Conservation (phyloP, 345 rosid genomes). For the Arabidopsis suecica region DNA sequence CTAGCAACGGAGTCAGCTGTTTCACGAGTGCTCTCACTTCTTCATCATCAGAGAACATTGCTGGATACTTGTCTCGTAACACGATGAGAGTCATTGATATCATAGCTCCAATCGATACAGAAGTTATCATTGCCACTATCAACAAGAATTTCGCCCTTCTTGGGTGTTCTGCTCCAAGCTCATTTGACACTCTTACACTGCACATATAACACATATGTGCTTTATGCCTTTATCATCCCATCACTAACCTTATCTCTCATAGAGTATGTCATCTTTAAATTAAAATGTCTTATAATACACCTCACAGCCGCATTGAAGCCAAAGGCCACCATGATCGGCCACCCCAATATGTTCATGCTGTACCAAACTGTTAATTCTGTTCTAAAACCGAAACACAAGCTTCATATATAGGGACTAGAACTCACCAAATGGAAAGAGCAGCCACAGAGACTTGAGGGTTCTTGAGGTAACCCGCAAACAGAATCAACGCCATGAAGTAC, state of each 20-base stretch:
- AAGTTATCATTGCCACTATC: constrained; percentile 58
- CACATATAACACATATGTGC: not conserved
- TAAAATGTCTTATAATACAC: constrained; percentile 17
- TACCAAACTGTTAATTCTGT: constrained; percentile 6
- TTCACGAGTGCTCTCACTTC: constrained; percentile 53
- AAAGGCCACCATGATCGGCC: constrained; percentile 65
- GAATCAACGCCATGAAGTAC: constrained; percentile 74
- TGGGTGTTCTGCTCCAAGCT: constrained; percentile 79
- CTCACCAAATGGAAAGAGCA: constrained; percentile 70
- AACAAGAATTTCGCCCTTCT: constrained; percentile 63
- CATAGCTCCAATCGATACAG: constrained; percentile 46
- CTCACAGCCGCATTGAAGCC: constrained; percentile 78
- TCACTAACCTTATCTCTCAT: too few relatives aligned
- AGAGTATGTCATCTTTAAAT: too few relatives aligned
- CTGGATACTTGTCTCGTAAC: constrained; percentile 51
- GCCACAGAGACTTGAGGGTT: constrained; percentile 73
- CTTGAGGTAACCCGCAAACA: constrained; percentile 74
- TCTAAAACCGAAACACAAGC: constrained; percentile 6
- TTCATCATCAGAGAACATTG: constrained; percentile 57
- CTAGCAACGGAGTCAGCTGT: constrained; percentile 65
- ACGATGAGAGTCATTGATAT: constrained; percentile 52
- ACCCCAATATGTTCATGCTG: constrained; percentile 75
- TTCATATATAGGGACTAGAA: not conserved
- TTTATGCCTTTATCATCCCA: not conserved
- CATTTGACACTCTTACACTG: constrained; percentile 86